Evolutionary conservation across 768 basidiomycete species (phyloP).

Genomic region (Boletus sp.): DNA sequence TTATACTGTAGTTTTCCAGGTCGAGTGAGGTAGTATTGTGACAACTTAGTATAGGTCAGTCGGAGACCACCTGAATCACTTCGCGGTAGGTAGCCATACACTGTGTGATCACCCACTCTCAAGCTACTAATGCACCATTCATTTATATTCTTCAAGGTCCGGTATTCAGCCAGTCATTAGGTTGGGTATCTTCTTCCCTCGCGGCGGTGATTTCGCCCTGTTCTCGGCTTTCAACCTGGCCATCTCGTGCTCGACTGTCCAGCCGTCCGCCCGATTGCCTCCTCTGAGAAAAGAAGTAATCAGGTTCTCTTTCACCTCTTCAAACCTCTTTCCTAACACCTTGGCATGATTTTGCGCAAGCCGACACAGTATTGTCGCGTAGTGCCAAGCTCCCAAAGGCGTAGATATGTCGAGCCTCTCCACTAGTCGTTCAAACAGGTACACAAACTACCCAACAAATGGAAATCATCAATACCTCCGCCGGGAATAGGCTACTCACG

Average conservation of each 20-base stretch:
- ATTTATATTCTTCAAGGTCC: too few relatives aligned
- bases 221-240: background rate
- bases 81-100: too few relatives aligned
- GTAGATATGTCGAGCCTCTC: slow-evolving; percentile 5
- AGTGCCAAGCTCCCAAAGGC: slow-evolving; percentile 7
- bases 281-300: background rate
- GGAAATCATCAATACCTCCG: background rate
- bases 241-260: slow-evolving; percentile 1
- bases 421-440: slow-evolving; percentile 2
- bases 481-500: background rate
- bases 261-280: background rate
- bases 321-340: background rate
- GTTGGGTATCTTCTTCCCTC: too few relatives aligned
- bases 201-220: background rate
- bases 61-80: too few relatives aligned
- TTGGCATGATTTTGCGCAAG: slow-evolving; percentile 1
- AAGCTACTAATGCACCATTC: too few relatives aligned
- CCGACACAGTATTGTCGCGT: slow-evolving; percentile 6
- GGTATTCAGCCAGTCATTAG: too few relatives aligned
- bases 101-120: too few relatives aligned
- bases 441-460: background rate
- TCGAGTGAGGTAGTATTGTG: too few relatives aligned
- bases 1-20: too few relatives aligned
- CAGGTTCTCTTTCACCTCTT: background rate
- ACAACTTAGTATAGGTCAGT: too few relatives aligned